Percentiles rank a stretch among this genome's conserved stretches.
These are phyloP conservation scores for Colletotrichum karsti DNA, from an alignment of 2,329 filamentous ascomycete species.

Conservation along the genomic window DNA sequence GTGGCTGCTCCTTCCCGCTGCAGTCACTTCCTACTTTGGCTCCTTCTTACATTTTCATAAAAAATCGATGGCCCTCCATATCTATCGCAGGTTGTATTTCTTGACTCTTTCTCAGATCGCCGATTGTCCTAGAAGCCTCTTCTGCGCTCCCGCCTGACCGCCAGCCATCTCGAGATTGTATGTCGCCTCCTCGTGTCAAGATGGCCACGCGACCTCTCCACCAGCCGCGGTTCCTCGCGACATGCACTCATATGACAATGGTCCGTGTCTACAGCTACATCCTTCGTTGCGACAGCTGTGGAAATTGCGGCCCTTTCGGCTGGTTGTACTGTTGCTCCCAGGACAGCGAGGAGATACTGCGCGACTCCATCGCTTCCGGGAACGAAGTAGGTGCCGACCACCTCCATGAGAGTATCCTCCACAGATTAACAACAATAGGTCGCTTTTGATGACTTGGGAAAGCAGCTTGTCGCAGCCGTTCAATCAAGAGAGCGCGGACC, in stretches of 20 bases:
- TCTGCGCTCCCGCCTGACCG: not conserved
- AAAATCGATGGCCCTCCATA: not conserved
- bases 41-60: not conserved
- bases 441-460: constrained; percentile 45
- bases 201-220: constrained; percentile 3
- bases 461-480: constrained; percentile 40
- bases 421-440: constrained; percentile 34
- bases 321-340: constrained; percentile 81
- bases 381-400: constrained; percentile 31
- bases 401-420: constrained; percentile 10
- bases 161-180: not conserved
- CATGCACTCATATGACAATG: constrained; percentile 75
- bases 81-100: not conserved
- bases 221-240: not conserved
- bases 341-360: constrained; percentile 57
- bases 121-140: not conserved
- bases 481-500: constrained; percentile 47
- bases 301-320: constrained; percentile 63
- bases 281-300: constrained; percentile 67
- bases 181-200: not conserved
- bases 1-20: not conserved
- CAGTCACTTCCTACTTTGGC: not conserved
- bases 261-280: constrained; percentile 67
- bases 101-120: not conserved
- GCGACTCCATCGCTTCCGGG: constrained; percentile 43